Conservation (phyloP, 805 yeast genomes). For the Limtongia smithiae region DNA sequence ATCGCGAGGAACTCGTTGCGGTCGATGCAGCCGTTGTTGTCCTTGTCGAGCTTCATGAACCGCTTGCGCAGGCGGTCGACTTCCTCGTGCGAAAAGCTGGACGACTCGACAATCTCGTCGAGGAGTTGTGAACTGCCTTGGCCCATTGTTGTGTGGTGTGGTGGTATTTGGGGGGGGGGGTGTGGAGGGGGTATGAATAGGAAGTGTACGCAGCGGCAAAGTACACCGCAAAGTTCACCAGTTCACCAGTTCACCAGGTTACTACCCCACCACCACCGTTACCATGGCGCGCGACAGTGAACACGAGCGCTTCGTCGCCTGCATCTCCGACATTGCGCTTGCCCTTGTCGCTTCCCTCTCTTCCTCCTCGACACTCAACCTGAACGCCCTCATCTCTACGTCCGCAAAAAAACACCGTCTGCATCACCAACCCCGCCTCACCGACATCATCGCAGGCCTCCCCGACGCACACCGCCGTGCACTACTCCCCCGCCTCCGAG, state of each 20-base stretch:
- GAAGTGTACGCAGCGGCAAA: too few relatives aligned
- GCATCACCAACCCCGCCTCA: constrained; percentile 86
- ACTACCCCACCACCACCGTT: too few relatives aligned
- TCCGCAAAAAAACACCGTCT: constrained; percentile 87
- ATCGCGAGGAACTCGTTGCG: constrained; percentile 84
- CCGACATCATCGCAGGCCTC: constrained; percentile 90
- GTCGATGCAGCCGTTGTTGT: constrained; percentile 88
- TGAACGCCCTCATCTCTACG: constrained; percentile 83
- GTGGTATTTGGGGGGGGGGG: too few relatives aligned
- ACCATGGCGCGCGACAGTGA: constrained; percentile 42
- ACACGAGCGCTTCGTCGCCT: constrained; percentile 85
- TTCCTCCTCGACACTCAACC: constrained; percentile 63
- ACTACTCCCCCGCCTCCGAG: constrained; percentile 85
- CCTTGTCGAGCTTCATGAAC: constrained; percentile 92
- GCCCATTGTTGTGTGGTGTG: constrained; percentile 47
- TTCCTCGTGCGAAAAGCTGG: constrained; percentile 85
- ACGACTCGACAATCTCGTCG: constrained; percentile 73
- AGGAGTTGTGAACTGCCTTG: constrained; percentile 56
- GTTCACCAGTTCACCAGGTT: neutral
- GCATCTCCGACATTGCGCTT: constrained; percentile 39
- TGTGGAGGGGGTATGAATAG: too few relatives aligned
- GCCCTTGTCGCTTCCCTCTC: constrained; percentile 27
- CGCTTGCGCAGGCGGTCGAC: constrained; percentile 86
- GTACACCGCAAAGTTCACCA: neutral
- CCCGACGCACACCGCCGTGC: constrained; percentile 95